A percentile compares a stretch with the other conserved stretches of the same genome.
These are phyloP conservation scores for Phytopythium vexans DNA, from an alignment of 352 stramenopile species.

Conservation along the genomic window DNA sequence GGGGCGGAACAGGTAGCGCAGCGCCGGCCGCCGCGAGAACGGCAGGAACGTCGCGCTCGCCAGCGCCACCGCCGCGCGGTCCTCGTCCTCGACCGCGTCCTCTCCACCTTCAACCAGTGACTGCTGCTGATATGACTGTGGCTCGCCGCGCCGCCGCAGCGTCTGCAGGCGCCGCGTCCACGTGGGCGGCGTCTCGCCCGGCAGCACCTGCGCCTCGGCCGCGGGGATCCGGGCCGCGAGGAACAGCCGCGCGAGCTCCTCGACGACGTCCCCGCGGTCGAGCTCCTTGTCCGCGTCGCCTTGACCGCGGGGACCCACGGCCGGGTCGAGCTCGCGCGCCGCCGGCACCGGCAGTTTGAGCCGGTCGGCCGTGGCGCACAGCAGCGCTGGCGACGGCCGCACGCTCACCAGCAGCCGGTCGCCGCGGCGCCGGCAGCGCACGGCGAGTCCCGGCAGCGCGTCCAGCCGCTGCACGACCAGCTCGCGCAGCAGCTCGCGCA, in stretches of 20 bases:
- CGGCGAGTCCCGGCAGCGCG: slow-evolving; percentile 30
- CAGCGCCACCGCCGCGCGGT: slow-evolving; percentile 1
- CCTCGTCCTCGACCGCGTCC: slow-evolving; percentile 1
- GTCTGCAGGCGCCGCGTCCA: slow-evolving; percentile 66
- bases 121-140: no score
- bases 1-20: slow-evolving; percentile 70
- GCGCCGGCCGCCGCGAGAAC: slow-evolving; percentile 40
- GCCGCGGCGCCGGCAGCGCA: slow-evolving; percentile 5
- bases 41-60: slow-evolving; percentile 28
- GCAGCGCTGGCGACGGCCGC: slow-evolving; percentile 38
- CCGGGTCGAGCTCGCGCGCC: slow-evolving; percentile 47
- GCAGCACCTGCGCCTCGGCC: slow-evolving; percentile 65
- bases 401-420: slow-evolving; percentile 42
- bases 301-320: slow-evolving; percentile 30
- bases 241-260: slow-evolving; percentile 66
- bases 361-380: slow-evolving; percentile 43
- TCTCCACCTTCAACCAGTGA: no score
- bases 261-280: slow-evolving; percentile 53
- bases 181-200: slow-evolving; percentile 49
- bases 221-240: slow-evolving; percentile 52
- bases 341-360: slow-evolving; percentile 40
- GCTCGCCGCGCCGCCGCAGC: slow-evolving; percentile 32
- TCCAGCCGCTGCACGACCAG: slow-evolving; percentile 68
- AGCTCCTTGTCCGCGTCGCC: slow-evolving; percentile 51
- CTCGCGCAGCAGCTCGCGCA: slow-evolving; percentile 68